Percentiles rank a stretch among this genome's conserved stretches.
phyloP scores from a whole-genome alignment of 139 green algal genomes.

The Chlamydomonas sp. region DNA sequence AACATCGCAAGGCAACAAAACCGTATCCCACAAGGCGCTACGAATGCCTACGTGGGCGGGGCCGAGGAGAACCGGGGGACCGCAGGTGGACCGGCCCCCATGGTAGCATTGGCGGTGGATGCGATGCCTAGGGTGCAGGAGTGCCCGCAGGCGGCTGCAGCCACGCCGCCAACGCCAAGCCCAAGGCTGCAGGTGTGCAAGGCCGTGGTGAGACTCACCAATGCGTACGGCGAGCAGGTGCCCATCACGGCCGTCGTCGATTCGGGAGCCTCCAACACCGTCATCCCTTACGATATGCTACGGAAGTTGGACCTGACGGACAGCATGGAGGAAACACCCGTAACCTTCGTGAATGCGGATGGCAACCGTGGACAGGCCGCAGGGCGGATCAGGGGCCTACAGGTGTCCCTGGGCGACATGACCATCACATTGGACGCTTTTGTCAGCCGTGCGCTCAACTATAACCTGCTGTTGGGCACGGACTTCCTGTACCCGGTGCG shows the following conservation, averaged over 20 bases:
- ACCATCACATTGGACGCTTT: background rate
- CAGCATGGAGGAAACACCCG: too few relatives aligned
- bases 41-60: background rate
- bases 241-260: background rate
- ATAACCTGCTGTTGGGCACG: background rate
- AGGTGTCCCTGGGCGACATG: background rate
- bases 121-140: background rate
- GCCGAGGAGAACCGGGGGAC: background rate
- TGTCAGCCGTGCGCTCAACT: background rate
- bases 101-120: too few relatives aligned
- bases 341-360: constrained; percentile 12
- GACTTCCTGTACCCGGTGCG: background rate
- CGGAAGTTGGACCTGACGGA: too few relatives aligned
- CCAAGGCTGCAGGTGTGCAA: background rate
- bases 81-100: background rate
- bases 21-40: background rate
- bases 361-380: background rate
- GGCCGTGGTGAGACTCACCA: background rate
- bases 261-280: too few relatives aligned
- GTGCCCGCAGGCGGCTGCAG: too few relatives aligned
- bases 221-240: background rate
- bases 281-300: too few relatives aligned
- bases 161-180: background rate
- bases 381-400: background rate
- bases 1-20: background rate